These are phyloP conservation scores for Rostrohypoxylon terebratum DNA, from an alignment of 495 filamentous ascomycete species.

Conservation along the genomic window DNA sequence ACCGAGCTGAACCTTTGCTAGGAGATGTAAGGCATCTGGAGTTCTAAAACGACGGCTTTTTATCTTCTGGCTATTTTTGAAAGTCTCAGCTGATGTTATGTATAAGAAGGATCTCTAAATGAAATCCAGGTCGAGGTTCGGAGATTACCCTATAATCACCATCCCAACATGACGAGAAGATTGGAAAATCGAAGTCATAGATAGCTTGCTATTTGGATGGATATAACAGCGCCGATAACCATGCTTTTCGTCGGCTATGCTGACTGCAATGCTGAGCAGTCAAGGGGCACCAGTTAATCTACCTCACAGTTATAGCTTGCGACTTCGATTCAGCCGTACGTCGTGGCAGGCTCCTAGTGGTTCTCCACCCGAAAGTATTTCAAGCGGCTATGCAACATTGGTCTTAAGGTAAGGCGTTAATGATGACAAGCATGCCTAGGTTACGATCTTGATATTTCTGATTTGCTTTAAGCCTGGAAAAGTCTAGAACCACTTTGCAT, in stretches of 20 bases:
- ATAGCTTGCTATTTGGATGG: not conserved
- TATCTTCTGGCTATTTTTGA: not conserved
- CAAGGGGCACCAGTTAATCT: too few species aligned
- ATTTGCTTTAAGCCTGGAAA: not conserved
- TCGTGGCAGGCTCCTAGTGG: conserved; percentile 18
- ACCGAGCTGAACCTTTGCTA: conserved; percentile 52
- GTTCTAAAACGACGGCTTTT: not conserved
- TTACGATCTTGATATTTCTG: not conserved
- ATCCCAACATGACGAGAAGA: too few species aligned
- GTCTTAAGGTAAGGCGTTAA: not conserved
- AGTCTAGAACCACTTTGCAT: not conserved
- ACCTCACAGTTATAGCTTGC: not conserved
- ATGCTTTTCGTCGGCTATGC: not conserved
- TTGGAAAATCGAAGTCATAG: too few species aligned
- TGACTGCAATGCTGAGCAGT: not conserved
- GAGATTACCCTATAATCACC: not conserved
- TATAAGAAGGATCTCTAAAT: not conserved
- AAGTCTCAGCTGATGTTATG: not conserved
- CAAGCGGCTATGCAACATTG: not conserved
- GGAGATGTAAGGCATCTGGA: not conserved
- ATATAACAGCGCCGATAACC: not conserved
- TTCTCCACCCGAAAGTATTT: not conserved
- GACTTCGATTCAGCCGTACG: not conserved
- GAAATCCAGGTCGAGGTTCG: not conserved
- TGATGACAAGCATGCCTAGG: not conserved